Base-by-base conservation (phyloP, 768 basidiomycete species). In the Boletus reticulatus region DNA sequence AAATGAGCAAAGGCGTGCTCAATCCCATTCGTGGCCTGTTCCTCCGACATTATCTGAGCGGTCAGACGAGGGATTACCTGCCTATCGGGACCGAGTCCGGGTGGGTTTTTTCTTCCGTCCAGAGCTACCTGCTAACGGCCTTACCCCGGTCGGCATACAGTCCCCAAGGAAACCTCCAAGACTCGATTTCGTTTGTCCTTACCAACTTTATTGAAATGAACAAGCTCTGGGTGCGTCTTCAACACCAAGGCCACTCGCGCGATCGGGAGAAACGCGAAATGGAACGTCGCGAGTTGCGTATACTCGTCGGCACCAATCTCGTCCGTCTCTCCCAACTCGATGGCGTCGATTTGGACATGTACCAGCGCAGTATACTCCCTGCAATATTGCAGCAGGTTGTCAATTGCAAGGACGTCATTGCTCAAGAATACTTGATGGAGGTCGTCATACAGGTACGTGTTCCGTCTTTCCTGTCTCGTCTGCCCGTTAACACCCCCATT, bases 171-270 rank as follows among this genome's bases (percentile, higher is more conserved):
- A 92, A 94, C 68, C 78, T 99, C 3, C 88, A 94, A 74, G 97
- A 99, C 72, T 98, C 95, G 1, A 96, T 92, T 59, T 84, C 84
- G 4, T 98, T 98, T 69, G 94, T 98, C 39, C 80, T 99, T 56
- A 98, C 94, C 57, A 98, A 98, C 73, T 98, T 99, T 67, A 93
- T 99, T 69, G 97, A 99, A 69, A 99, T 98, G 96, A 98, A 98
- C 81, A 99, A 98, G 71, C 86, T 98, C 22, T 98, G 97, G 97
- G 96, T 99, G 4, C 91, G 97, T 39, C 80, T 98, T 12, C 97
- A 98, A 72, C 97, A 99, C 66, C 92, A 96, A 67, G 97, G 96
- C 0, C 95, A 98, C 66, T 97, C 94, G 2, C 84, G 94, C 45
- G 97, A 99, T 70, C 85, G 95, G 50, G 97, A 99, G 70, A 97